Evolutionary conservation across 108 stramenopile genomes (phyloP).

Genomic region (Seminavis robusta): DNA sequence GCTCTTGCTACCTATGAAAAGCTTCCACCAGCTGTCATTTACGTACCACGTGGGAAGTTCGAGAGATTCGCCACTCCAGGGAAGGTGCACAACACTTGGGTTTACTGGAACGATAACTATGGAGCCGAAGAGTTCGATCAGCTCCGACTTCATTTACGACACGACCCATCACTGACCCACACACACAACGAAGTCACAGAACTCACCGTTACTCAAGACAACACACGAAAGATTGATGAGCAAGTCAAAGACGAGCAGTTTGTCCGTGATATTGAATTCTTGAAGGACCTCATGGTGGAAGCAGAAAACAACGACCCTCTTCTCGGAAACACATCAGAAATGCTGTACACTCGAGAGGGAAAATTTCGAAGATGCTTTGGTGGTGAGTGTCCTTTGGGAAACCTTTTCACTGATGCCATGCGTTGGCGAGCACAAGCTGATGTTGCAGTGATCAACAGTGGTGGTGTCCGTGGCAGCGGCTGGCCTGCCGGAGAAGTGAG

Average conservation of each 20-base stretch:
- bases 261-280: slow-evolving; percentile 5
- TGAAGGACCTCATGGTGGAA: slow-evolving; percentile 26
- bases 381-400: slow-evolving; percentile 49
- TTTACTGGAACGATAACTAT: background rate
- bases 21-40: slow-evolving; percentile 1
- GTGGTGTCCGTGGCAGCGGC: slow-evolving; percentile 39
- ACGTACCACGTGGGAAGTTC: background rate
- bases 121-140: background rate
- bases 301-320: slow-evolving; percentile 41
- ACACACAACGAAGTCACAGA: background rate
- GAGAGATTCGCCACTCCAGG: background rate
- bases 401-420: slow-evolving; percentile 45
- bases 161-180: no score
- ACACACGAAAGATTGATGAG: slow-evolving; percentile 19
- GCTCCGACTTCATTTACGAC: no score
- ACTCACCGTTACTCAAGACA: no score
- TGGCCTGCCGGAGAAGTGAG: slow-evolving; percentile 46
- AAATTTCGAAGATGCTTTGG: slow-evolving; percentile 30
- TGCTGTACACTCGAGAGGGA: slow-evolving; percentile 29
- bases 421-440: slow-evolving; percentile 43
- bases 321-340: slow-evolving; percentile 21
- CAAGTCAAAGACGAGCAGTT: slow-evolving; percentile 35
- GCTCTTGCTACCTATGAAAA: background rate
- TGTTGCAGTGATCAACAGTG: slow-evolving; percentile 32
- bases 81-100: no score